These are phyloP conservation scores for Xylaria palmicola DNA, from an alignment of 495 filamentous ascomycete species.

Conservation along the genomic window DNA sequence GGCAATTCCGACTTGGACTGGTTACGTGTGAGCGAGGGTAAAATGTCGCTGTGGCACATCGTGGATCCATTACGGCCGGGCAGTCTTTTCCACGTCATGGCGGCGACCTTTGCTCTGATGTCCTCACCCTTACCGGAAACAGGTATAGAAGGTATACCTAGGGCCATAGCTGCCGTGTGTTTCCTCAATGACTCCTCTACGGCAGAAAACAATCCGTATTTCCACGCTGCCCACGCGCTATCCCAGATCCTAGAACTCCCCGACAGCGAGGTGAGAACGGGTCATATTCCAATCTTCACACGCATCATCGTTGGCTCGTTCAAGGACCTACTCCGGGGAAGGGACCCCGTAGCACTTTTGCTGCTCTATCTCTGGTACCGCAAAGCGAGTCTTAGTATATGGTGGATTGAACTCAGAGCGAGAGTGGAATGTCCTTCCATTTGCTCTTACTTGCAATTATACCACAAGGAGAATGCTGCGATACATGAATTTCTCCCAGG, in stretches of 20 bases:
- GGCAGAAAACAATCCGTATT: slow-evolving; percentile 39
- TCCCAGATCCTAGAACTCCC: slow-evolving; percentile 16
- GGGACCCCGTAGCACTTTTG: slow-evolving; percentile 44
- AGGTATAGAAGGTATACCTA: slow-evolving; percentile 37
- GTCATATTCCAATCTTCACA: neutral
- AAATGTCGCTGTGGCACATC: slow-evolving; percentile 44
- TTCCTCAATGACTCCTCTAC: slow-evolving; percentile 36
- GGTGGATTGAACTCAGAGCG: slow-evolving; percentile 46
- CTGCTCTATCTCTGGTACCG: slow-evolving; percentile 49
- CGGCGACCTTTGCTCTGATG: slow-evolving; percentile 33
- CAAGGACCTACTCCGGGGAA: slow-evolving; percentile 32
- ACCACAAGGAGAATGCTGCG: neutral
- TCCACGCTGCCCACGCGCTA: slow-evolving; percentile 37
- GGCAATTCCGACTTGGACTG: slow-evolving; percentile 40
- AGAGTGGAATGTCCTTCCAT: slow-evolving; percentile 47
- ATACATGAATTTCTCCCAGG: slow-evolving; percentile 1
- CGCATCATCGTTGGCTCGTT: slow-evolving; percentile 19
- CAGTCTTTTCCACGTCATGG: slow-evolving; percentile 43
- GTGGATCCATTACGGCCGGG: slow-evolving; percentile 41
- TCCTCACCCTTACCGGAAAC: slow-evolving; percentile 26
- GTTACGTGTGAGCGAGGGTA: slow-evolving; percentile 43
- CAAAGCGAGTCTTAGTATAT: slow-evolving; percentile 38
- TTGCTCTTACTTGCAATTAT: slow-evolving; percentile 32
- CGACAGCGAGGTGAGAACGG: slow-evolving; percentile 3
- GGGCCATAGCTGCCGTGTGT: slow-evolving; percentile 32